Evolutionary conservation across 2,329 filamentous ascomycete species (phyloP).

Genomic region (Lithohypha guttulata): DNA sequence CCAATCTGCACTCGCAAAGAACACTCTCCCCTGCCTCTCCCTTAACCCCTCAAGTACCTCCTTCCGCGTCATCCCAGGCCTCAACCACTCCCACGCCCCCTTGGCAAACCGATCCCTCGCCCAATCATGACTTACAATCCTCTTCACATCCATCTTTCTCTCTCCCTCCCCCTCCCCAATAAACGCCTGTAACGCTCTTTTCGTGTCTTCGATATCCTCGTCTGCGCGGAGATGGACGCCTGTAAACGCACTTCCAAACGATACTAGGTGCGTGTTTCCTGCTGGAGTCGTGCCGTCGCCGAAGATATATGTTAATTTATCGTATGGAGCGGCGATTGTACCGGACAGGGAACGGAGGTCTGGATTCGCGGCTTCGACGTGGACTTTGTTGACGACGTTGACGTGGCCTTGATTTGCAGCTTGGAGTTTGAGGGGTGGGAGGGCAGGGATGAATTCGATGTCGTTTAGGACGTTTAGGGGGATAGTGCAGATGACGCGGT

Average conservation of each 20-base stretch:
- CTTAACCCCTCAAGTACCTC: constrained; percentile 30
- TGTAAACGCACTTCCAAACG: constrained; percentile 35
- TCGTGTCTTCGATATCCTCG: constrained; percentile 29
- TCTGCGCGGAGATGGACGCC: constrained; percentile 38
- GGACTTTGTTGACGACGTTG: constrained; percentile 38
- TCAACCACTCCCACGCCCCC: constrained; percentile 29
- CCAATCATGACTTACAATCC: constrained; percentile 36
- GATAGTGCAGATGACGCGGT: constrained; percentile 33
- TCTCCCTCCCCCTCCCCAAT: too few relatives aligned
- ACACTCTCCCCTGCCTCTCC: constrained; percentile 33
- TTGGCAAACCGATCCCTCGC: constrained; percentile 38
- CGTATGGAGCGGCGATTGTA: constrained; percentile 34
- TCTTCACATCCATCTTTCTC: constrained; percentile 21
- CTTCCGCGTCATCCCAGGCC: background rate
- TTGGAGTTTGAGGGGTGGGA: constrained; percentile 27
- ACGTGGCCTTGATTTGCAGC: constrained; percentile 34
- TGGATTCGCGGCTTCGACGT: constrained; percentile 33
- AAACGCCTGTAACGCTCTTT: constrained; percentile 27
- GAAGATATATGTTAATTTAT: constrained; percentile 34
- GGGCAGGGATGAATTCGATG: constrained; percentile 33
- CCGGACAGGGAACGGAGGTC: constrained; percentile 36
- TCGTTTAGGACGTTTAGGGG: constrained; percentile 36
- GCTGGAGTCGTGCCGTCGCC: constrained; percentile 37
- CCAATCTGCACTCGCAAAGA: constrained; percentile 42
- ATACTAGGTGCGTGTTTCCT: constrained; percentile 40